Evolutionary conservation across 2,329 filamentous ascomycete genomes (phyloP).

Genomic region (Scytalidium sp.): DNA sequence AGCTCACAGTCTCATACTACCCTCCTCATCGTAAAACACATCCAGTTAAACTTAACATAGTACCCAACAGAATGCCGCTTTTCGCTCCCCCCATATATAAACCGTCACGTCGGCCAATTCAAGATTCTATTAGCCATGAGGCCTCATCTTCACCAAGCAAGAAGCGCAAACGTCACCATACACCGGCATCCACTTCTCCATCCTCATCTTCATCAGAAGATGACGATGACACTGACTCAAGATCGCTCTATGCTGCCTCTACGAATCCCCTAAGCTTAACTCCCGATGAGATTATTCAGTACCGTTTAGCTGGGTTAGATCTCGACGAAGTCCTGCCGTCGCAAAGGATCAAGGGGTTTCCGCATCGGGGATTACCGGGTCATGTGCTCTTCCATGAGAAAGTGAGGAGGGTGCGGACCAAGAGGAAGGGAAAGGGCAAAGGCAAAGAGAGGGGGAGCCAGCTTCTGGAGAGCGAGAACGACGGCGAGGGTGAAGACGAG

Average conservation of each 20-base stretch:
- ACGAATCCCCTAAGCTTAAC: slow-evolving; percentile 56
- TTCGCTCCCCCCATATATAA: slow-evolving; percentile 20
- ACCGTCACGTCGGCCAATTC: slow-evolving; percentile 7
- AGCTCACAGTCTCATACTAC: neutral
- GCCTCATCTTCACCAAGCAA: slow-evolving; percentile 9
- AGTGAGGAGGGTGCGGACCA: neutral
- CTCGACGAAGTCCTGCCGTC: slow-evolving; percentile 42
- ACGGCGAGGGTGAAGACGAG: slow-evolving; percentile 3
- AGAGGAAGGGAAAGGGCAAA: slow-evolving; percentile 7
- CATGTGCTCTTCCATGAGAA: slow-evolving; percentile 1
- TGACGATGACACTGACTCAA: slow-evolving; percentile 3
- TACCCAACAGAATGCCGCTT: slow-evolving; percentile 17
- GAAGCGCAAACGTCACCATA: slow-evolving; percentile 18
- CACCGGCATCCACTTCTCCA: slow-evolving; percentile 2
- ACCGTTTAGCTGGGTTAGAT: slow-evolving; percentile 49
- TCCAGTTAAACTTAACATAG: neutral
- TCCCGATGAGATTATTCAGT: slow-evolving; percentile 49
- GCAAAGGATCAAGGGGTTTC: slow-evolving; percentile 41
- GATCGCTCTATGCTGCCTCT: slow-evolving; percentile 10
- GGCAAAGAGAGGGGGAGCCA: slow-evolving; percentile 10
- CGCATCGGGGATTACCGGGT: slow-evolving; percentile 42
- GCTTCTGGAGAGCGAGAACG: slow-evolving; percentile 12
- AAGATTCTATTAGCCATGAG: slow-evolving; percentile 8
- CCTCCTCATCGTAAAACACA: neutral
- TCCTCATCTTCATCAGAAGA: slow-evolving; percentile 11